Base-by-base conservation (phyloP, 495 filamentous ascomycete genomes). In the Talaromyces thailandensis region DNA sequence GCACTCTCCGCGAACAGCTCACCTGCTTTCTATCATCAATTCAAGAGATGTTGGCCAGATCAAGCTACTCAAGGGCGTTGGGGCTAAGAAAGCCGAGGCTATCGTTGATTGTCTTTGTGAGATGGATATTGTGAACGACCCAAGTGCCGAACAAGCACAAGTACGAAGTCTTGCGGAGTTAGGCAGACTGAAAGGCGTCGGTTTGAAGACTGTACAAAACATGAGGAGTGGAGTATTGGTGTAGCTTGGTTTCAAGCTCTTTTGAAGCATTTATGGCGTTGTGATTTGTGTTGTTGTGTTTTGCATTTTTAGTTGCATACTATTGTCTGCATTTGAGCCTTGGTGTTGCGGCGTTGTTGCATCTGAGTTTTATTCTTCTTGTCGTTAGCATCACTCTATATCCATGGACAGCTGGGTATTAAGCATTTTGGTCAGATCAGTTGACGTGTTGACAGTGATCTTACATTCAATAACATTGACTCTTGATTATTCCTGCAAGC, bases 21-120 rank as follows among this genome's bases (percentile, higher is more conserved):
- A 86, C 58, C 70, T 98, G 8, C 79, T 98, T 3, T 80, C 84
- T 14, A 89, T 97, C 67, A 86, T 98, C 73, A 98, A 98, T 73
- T 90, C 87, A 2, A 81, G 89, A 14, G 89, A 97, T 64, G 73
- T 91, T 6, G 79, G 75, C 31, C 80, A 81, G 68, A 88, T 89
- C 64, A 81, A 80, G 61, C 66, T 81, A 18, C 71, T 98, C n/a
- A 91, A 89, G 69, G 87, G 82, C 23, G 80, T 84, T 8, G 82
- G 82, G 7, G 73, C 70, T 29, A 84, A 83, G 58, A 83, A 81
- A 65, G 82, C 82, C 9, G 79, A 82, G 58, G 74, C 75, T 2
- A 81, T 84, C 52, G 74, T 83, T 12, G 75, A 81, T 63, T 82
- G 79, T 50, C 74, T 83, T 23, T 79, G 76, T 35, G 75, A 81